Evolutionary conservation across 2,329 filamentous ascomycete genomes (phyloP).

Genomic region (Penicillium sp.): DNA sequence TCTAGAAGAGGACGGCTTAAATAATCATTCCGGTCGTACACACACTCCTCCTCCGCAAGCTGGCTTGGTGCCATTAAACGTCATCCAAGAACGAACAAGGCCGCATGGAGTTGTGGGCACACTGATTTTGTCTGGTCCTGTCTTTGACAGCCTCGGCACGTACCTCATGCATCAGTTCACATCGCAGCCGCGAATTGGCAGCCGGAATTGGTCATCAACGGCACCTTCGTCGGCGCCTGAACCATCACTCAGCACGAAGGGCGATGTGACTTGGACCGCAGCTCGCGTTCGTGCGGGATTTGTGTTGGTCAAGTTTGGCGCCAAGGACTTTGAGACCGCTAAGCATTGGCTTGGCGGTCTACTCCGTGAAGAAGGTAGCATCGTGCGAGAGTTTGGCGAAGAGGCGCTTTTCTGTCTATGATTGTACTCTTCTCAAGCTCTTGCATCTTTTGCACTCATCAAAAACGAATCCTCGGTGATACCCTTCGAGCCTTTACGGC

Average conservation of each 20-base stretch:
- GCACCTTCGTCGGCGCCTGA: constrained; percentile 22
- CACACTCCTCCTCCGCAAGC: constrained; percentile 18
- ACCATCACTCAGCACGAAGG: constrained; percentile 39
- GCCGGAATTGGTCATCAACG: constrained; percentile 63
- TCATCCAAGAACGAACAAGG: constrained; percentile 62
- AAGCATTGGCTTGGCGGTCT: constrained; percentile 75
- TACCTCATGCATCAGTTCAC: constrained; percentile 81
- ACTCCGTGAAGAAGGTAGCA: constrained; percentile 69
- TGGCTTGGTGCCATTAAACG: constrained; percentile 22
- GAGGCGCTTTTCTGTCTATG: constrained; percentile 72
- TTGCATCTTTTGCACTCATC: background rate
- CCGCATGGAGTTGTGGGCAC: constrained; percentile 77
- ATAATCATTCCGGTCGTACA: constrained; percentile 13
- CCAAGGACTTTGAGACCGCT: constrained; percentile 74
- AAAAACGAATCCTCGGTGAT: constrained; percentile 11
- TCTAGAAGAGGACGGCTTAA: constrained; percentile 35
- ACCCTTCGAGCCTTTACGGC: constrained; percentile 6
- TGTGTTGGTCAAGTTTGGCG: constrained; percentile 87
- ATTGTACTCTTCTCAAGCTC: constrained; percentile 1
- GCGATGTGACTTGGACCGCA: constrained; percentile 73
- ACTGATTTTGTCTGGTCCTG: constrained; percentile 72
- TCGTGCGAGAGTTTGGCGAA: constrained; percentile 71
- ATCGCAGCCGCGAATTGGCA: constrained; percentile 75
- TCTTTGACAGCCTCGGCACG: constrained; percentile 62
- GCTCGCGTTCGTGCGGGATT: constrained; percentile 72